Conservation (phyloP, 75 land plant species). For the Pinus taeda region DNA sequence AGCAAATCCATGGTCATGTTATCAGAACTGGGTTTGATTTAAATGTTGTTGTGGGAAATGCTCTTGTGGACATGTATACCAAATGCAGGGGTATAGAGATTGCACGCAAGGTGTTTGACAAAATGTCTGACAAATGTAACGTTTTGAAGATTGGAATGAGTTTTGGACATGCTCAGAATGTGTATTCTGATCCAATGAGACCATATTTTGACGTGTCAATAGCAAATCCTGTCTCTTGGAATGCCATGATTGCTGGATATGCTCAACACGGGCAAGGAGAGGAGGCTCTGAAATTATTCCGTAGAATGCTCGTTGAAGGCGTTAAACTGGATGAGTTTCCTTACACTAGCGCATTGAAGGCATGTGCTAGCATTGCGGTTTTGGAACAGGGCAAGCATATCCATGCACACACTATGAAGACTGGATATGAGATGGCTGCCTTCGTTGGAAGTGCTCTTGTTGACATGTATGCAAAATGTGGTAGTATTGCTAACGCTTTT, state of each 20-base stretch:
- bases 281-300: slow-evolving; percentile 17
- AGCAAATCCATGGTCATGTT: slow-evolving; percentile 19
- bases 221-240: slow-evolving; percentile 15
- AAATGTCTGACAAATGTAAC: background rate
- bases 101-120: slow-evolving; percentile 1
- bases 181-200: background rate
- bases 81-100: slow-evolving; percentile 16
- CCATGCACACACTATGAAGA: slow-evolving; percentile 1
- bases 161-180: background rate
- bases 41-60: slow-evolving; percentile 18
- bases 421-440: slow-evolving; percentile 14
- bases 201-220: background rate
- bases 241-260: slow-evolving; percentile 21
- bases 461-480: slow-evolving; percentile 26
- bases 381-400: slow-evolving; percentile 15
- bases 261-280: slow-evolving; percentile 10
- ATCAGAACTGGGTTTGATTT: slow-evolving; percentile 3
- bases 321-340: slow-evolving; percentile 9
- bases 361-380: slow-evolving; percentile 16
- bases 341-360: slow-evolving; percentile 1
- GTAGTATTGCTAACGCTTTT: slow-evolving; percentile 13
- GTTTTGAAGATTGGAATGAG: too few relatives aligned
- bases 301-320: slow-evolving; percentile 8
- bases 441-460: slow-evolving; percentile 16
- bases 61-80: slow-evolving; percentile 31